Evolutionary conservation across 345 rosid genomes (phyloP).

Genomic region (Lenwebbia sp.): DNA sequence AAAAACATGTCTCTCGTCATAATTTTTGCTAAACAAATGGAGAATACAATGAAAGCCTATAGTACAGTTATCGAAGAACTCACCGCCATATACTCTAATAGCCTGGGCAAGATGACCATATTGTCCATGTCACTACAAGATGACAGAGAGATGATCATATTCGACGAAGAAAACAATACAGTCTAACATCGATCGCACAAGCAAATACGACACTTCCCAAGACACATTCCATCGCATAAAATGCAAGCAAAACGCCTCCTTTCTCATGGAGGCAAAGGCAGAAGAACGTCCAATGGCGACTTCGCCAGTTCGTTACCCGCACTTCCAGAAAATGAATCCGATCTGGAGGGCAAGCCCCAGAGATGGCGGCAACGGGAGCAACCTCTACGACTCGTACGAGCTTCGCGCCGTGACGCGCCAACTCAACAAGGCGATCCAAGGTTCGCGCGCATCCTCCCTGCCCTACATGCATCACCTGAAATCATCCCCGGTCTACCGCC

Average conservation of each 20-base stretch:
- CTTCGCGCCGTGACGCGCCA: slow-evolving; percentile 27
- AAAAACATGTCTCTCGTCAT: no score
- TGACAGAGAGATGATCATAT: not conserved
- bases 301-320: not conserved
- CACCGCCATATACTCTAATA: not conserved
- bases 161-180: slow-evolving; percentile 20
- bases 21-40: no score
- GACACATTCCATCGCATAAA: not conserved
- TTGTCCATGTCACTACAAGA: not conserved
- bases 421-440: slow-evolving; percentile 33
- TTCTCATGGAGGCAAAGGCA: not conserved
- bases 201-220: not conserved
- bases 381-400: slow-evolving; percentile 34
- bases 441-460: slow-evolving; percentile 6
- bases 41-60: not conserved
- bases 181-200: not conserved
- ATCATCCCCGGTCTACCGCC: not conserved
- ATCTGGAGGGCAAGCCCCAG: slow-evolving; percentile 6
- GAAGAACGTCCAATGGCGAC: not conserved
- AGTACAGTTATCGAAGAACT: not conserved
- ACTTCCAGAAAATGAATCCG: slow-evolving; percentile 1
- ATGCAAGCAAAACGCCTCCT: not conserved
- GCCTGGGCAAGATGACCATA: not conserved
- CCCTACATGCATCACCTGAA: slow-evolving; percentile 1
- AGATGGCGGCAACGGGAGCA: slow-evolving; percentile 11